Conservation (phyloP, 169 alveolate species). For the Perkinsus chesapeaki region DNA sequence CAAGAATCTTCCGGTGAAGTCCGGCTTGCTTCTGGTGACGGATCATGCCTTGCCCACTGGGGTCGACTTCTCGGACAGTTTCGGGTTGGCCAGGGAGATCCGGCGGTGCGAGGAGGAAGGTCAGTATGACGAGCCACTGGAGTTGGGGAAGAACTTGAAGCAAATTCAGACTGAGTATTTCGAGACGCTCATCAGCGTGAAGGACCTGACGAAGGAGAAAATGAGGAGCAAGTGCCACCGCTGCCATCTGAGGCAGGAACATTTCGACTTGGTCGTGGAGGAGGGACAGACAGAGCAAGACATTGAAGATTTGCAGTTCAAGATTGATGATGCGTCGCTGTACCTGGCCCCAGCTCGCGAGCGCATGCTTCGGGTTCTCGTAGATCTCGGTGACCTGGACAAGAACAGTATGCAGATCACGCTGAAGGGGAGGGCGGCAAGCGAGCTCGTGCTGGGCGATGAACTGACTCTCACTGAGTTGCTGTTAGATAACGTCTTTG, state of each 20-base stretch:
- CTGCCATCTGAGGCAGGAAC: conserved; percentile 55
- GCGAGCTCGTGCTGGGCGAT: conserved; percentile 65
- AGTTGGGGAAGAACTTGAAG: conserved; percentile 47
- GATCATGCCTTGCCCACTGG: neutral
- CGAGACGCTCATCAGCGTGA: conserved; percentile 45
- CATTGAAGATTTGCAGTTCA: conserved; percentile 45
- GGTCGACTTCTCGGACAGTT: neutral
- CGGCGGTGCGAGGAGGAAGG: neutral
- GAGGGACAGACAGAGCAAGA: conserved; percentile 34
- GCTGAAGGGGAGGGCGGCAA: conserved; percentile 70
- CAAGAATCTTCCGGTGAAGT: neutral
- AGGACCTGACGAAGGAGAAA: conserved; percentile 46
- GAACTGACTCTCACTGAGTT: conserved; percentile 68
- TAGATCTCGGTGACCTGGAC: conserved; percentile 62
- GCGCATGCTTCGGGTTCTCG: conserved; percentile 57
- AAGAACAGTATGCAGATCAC: conserved; percentile 54
- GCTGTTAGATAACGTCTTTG: conserved; percentile 43
- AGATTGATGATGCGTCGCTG: conserved; percentile 61
- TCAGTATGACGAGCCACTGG: conserved; percentile 39
- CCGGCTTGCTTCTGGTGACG: neutral
- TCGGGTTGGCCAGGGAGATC: neutral
- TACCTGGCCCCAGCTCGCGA: conserved; percentile 61
- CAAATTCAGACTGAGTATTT: conserved; percentile 46
- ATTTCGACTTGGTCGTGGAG: conserved; percentile 41
- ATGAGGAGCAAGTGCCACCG: conserved; percentile 41